Base-by-base conservation (phyloP, 106 monocot genomes). In the Triglochin maritima region DNA sequence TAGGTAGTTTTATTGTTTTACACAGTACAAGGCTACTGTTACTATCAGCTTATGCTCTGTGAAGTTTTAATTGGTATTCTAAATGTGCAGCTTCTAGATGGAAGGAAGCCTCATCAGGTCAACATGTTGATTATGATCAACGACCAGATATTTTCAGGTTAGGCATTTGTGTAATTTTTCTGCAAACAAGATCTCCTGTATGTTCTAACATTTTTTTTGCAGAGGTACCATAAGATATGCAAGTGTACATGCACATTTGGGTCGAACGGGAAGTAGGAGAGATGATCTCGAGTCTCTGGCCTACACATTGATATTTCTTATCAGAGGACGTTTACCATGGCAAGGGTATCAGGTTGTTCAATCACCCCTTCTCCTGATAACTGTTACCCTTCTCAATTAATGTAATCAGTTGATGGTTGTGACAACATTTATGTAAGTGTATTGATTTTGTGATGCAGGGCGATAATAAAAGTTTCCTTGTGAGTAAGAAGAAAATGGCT, bases 171-270 rank as follows among this genome's bases (percentile, higher is more conserved):
- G 47, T 0, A 53, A 41, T 11, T 62, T 17, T 48, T 46, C 59
- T 17, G 46, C 44, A 63, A 43, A 17, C 10, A 4, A 16, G 47
- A 67, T 50, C 16, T 62, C 61, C 49, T 8, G 51, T 66, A 15
- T 45, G 57, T 51, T 64, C 53, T 72, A 72, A 63, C 68, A 42
- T 47, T 48, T 52, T 65, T 54, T 57, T 61, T 79, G 62, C 84
- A 94, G 94, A 73, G 94, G 94, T 70, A 94, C 94, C 49, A 81
- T 94, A 80, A 83, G 94, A 75, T 94, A 94, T 84, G 94, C 94
- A 63, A 94, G 94, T 80, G 94, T 84, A 57, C 94, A 94, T 87
- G 94, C 94, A 17, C 94, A 94, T 81, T 87, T 94, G 80, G 89
- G 94, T 56, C 86, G 94, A 17, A 94, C 89, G 16, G 86, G 89